Evolutionary conservation across 2,329 filamentous ascomycete genomes (phyloP), one percentile per base, ranked within the genome.

Genomic region (Knoxdaviesia proteae): DNA sequence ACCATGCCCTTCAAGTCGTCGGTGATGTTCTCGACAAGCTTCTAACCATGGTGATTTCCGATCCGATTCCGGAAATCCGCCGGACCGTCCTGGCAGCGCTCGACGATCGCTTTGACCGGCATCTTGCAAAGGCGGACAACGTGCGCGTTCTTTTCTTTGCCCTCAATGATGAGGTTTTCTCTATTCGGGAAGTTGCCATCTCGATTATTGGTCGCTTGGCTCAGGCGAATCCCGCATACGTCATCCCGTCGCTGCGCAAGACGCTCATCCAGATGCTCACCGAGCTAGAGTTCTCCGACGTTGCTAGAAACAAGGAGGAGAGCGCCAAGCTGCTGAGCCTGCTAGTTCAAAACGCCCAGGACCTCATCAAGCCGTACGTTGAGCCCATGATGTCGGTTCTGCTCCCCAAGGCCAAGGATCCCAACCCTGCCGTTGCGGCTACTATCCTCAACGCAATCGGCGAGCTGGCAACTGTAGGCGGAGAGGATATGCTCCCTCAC

Each of bases 1-100:
- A 88, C 49, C 90, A 98, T 57, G 88, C 90, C 1, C 83, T 96
- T 36, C 86, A 94, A 56, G 90, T 98, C 32, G 92, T 99, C 39
- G 84, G 88, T 44, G 90, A 98, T 56, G 90, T 99, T 33, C 94
- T 99, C 45, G 87, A 96, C 60, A 94, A 90, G 55, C 73, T 99
- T 1, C 67, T 98, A 47, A 94, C 88, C 0, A 87, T 96, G 36
- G 88, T 86, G 41, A 84, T 98, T 32, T 90, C 88, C 9, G 90
- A 99, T 54, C 77, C 80, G 2, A 84, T 94, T 50, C 72, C 86
- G 9, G 81, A 81, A 50, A 99, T 98, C 48, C 77, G 90, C 46
- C 72, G 77, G 52, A 93, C 84, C 0, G 88, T 98, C 3, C 69
- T 98, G 29, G 76, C 79, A 41, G 90, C 90, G 11, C 69, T 99